Evolutionary conservation across 1,284 basidiomycete species (phyloP).

Genomic region (Xerocomus nothofagi): DNA sequence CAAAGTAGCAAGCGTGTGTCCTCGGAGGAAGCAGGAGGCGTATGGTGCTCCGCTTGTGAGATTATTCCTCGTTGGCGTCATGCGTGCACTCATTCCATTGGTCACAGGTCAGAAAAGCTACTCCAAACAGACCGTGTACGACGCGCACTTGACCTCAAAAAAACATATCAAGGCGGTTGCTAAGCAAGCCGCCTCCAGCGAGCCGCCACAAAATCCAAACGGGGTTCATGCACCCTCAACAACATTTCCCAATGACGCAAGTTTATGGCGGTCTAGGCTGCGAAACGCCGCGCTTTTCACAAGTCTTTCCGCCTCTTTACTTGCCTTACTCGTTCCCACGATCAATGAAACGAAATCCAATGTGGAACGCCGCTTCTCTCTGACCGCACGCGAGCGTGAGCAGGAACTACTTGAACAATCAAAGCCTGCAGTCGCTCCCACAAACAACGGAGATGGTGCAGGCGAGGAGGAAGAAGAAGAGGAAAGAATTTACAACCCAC

Average conservation of each 20-base stretch:
- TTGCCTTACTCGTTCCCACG: conserved; percentile 62
- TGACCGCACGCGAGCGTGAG: conserved; percentile 95
- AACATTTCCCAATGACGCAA: conserved; percentile 32
- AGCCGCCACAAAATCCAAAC: conserved; percentile 60
- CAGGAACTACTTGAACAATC: conserved; percentile 87
- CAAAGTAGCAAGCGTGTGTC: conserved; percentile 38
- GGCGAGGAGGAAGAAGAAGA: conserved; percentile 92
- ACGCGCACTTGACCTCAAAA: conserved; percentile 92
- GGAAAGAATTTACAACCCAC: conserved; percentile 94
- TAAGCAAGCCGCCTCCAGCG: conserved; percentile 61
- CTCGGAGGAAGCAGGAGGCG: conserved; percentile 55
- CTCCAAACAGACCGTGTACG: conserved; percentile 97
- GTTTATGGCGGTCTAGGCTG: conserved; percentile 57
- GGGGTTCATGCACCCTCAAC: conserved; percentile 42
- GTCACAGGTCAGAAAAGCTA: conserved; percentile 84
- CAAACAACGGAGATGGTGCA: conserved; percentile 44
- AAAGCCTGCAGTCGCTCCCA: conserved; percentile 63
- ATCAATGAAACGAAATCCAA: conserved; percentile 92
- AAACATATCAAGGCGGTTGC: conserved; percentile 91
- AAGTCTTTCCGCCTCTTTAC: conserved; percentile 66
- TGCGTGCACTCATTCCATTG: conserved; percentile 10
- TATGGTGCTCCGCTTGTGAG: conserved; percentile 97
- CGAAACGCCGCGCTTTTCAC: conserved; percentile 74
- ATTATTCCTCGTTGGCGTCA: conserved; percentile 21
- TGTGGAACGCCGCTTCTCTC: conserved; percentile 92